phyloP scores from a whole-genome alignment of 306 rosid genomes.

The Malus asiatica region DNA sequence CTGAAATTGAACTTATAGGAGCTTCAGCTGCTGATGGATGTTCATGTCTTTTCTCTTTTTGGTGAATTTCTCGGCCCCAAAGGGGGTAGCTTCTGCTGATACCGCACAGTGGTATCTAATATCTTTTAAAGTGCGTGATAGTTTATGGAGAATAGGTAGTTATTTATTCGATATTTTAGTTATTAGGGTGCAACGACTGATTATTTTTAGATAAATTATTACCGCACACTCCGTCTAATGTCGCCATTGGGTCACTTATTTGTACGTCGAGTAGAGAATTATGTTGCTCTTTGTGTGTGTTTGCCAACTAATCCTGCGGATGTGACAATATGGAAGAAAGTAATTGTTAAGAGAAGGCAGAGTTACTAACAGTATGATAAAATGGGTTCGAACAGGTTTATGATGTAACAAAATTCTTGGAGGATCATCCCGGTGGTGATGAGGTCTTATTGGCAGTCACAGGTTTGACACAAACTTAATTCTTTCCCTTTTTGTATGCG shows the following conservation, averaged over 20 bases:
- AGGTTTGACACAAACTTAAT: slow-evolving; percentile 36
- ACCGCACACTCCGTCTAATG: no score
- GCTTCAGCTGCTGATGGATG: not conserved
- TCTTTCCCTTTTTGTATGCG: not conserved
- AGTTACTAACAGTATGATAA: not conserved
- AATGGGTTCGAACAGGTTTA: slow-evolving; percentile 50
- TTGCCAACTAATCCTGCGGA: not conserved
- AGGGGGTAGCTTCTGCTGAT: not conserved
- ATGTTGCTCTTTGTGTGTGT: not conserved
- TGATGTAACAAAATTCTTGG: slow-evolving; percentile 84
- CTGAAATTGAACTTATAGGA: not conserved
- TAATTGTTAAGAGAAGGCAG: not conserved
- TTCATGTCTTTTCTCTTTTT: not conserved
- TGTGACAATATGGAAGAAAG: not conserved
- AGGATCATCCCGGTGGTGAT: slow-evolving; percentile 98
- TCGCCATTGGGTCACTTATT: not conserved
- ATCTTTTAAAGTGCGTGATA: not conserved
- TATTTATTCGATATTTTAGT: not conserved
- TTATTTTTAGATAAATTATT: not conserved
- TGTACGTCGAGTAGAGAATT: not conserved
- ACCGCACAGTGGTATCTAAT: not conserved
- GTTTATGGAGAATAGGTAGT: not conserved
- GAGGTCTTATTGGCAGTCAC: slow-evolving; percentile 66
- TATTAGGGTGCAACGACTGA: not conserved
- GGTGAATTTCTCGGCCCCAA: not conserved